Conservation (phyloP, 2,329 filamentous ascomycete genomes). For the Scedosporium minutisporum region DNA sequence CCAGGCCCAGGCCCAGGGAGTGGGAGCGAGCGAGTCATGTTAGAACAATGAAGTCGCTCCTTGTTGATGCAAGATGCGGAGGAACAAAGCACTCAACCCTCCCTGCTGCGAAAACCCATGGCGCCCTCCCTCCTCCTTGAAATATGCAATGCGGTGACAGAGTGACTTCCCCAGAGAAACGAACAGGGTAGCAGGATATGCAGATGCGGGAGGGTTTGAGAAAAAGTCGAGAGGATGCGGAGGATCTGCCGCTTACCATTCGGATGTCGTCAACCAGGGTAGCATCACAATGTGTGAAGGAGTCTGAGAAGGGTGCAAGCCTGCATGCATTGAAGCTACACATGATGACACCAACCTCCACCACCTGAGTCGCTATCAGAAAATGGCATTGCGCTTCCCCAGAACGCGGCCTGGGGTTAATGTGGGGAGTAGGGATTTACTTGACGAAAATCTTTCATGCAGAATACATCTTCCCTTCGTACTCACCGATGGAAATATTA, state of each 20-base stretch:
- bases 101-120: not conserved
- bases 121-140: not conserved
- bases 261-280: not conserved
- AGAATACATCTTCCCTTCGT: not conserved
- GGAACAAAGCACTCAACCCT: not conserved
- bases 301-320: not conserved
- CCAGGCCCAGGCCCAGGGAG: too few relatives aligned
- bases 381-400: not conserved
- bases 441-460: not conserved
- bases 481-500: not conserved
- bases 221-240: not conserved
- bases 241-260: not conserved
- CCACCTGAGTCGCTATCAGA: not conserved
- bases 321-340: constrained; percentile 1
- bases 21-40: too few relatives aligned
- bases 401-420: not conserved
- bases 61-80: not conserved
- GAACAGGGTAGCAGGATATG: not conserved
- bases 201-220: not conserved
- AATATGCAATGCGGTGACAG: not conserved
- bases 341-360: not conserved
- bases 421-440: not conserved
- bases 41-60: too few relatives aligned
- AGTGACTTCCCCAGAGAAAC: not conserved
- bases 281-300: not conserved